phyloP scores from a whole-genome alignment of 2,329 filamentous ascomycete genomes.

The Diaporthe batatas region DNA sequence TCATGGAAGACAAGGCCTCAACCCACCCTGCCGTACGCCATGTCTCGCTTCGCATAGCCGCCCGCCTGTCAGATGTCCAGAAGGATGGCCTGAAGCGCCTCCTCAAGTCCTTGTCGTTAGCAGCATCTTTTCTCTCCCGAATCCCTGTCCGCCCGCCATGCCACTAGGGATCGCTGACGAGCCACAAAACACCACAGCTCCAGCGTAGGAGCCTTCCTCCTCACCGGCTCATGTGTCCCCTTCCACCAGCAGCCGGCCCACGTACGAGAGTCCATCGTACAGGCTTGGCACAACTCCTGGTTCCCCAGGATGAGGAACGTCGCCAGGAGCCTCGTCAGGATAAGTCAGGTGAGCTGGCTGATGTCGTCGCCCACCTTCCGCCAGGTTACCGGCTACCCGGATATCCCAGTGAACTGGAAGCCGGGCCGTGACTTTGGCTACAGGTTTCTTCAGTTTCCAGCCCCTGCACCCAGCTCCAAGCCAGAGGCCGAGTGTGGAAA shows the following conservation, averaged over 20 bases:
- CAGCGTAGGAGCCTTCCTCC: slow-evolving; percentile 70
- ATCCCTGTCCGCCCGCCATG: no score
- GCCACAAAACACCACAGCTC: slow-evolving; percentile 60
- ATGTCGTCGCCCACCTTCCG: slow-evolving; percentile 68
- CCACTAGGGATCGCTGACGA: neutral
- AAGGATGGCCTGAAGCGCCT: slow-evolving; percentile 55
- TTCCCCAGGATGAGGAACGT: slow-evolving; percentile 68
- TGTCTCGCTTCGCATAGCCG: slow-evolving; percentile 60
- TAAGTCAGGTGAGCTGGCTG: slow-evolving; percentile 68
- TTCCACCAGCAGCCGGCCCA: slow-evolving; percentile 72
- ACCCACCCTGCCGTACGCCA: slow-evolving; percentile 66
- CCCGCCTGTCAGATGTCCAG: slow-evolving; percentile 50
- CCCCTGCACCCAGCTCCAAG: slow-evolving; percentile 48
- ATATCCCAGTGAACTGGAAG: slow-evolving; percentile 65
- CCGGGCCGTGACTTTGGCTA: slow-evolving; percentile 67
- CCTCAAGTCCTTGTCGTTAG: slow-evolving; percentile 59
- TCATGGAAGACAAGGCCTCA: slow-evolving; percentile 65
- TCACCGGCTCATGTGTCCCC: slow-evolving; percentile 76
- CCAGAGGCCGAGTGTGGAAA: slow-evolving; percentile 44
- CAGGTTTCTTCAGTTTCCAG: slow-evolving; percentile 70
- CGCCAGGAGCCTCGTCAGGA: slow-evolving; percentile 65
- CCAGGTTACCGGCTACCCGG: slow-evolving; percentile 69
- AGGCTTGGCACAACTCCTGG: slow-evolving; percentile 71
- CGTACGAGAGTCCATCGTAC: slow-evolving; percentile 72
- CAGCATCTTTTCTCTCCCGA: neutral